Conservation (phyloP, 805 yeast genomes). For the Lipomyces chichibuensis region DNA sequence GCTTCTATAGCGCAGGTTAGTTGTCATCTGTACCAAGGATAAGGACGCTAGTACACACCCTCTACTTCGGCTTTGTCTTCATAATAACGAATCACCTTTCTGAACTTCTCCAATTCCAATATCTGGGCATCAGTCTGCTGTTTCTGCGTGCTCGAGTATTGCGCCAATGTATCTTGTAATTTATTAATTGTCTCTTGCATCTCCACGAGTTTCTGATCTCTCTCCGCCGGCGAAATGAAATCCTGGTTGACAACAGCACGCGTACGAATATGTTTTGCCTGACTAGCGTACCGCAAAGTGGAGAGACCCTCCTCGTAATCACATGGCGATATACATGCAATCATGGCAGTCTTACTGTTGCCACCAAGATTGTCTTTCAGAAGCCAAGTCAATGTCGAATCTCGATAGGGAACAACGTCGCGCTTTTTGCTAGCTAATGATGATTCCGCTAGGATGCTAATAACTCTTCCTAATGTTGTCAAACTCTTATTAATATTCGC, state of each 20-base stretch:
- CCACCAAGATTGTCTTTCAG: constrained; percentile 84
- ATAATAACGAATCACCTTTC: constrained; percentile 40
- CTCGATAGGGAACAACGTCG: constrained; percentile 59
- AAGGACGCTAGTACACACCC: neutral
- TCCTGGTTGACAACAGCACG: constrained; percentile 60
- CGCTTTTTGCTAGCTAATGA: constrained; percentile 56
- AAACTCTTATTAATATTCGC: constrained; percentile 85
- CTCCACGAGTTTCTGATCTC: constrained; percentile 46
- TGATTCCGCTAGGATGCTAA: constrained; percentile 48
- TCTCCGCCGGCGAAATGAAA: constrained; percentile 45
- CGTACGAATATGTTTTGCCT: constrained; percentile 70
- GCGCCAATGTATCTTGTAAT: constrained; percentile 38
- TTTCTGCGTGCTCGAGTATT: constrained; percentile 32
- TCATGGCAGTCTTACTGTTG: constrained; percentile 86
- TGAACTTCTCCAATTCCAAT: constrained; percentile 40
- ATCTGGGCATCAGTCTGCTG: constrained; percentile 38
- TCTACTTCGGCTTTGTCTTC: constrained; percentile 41
- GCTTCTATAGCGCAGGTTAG: constrained; percentile 37
- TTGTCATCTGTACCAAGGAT: neutral
- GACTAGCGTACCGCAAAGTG: constrained; percentile 75
- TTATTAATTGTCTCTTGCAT: constrained; percentile 48
- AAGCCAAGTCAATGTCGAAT: constrained; percentile 68
- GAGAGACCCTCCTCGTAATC: constrained; percentile 77
- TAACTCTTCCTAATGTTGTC: constrained; percentile 73
- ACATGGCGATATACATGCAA: constrained; percentile 73